These are phyloP conservation scores for Pelargonium nanum DNA, from an alignment of 345 rosid species.

Conservation along the genomic window DNA sequence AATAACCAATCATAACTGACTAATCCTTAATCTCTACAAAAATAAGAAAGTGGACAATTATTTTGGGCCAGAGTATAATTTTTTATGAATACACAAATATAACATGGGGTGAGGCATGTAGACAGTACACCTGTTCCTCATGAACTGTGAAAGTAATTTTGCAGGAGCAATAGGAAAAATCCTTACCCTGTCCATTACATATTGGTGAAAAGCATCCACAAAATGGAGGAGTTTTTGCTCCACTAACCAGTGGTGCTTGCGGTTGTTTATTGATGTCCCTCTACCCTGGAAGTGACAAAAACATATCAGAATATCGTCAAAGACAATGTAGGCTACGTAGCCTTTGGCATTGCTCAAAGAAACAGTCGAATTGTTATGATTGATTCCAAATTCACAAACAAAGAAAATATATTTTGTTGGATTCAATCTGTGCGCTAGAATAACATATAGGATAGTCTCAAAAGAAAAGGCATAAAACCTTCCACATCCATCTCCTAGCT, in stretches of 20 bases:
- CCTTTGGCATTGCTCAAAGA: background rate
- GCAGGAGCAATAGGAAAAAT: conserved; percentile 5
- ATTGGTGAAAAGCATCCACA: conserved; percentile 98
- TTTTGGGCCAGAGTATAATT: too few relatives aligned
- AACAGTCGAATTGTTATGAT: background rate
- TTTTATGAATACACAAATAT: too few relatives aligned
- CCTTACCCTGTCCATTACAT: conserved; percentile 97
- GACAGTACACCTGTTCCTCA: too few relatives aligned
- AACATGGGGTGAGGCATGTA: too few relatives aligned
- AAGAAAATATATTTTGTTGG: background rate
- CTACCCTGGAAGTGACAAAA: conserved; percentile 43
- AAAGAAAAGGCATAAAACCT: conserved; percentile 35
- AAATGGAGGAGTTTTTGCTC: conserved; percentile 98
- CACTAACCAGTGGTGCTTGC: conserved; percentile 80
- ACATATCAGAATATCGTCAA: conserved; percentile 9
- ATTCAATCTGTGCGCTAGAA: background rate
- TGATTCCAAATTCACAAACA: background rate
- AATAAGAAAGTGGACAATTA: too few relatives aligned
- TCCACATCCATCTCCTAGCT: conserved; percentile 99
- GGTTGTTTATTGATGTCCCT: conserved; percentile 42
- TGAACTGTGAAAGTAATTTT: background rate
- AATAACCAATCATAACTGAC: too few relatives aligned
- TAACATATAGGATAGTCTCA: background rate
- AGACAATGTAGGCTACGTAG: background rate
- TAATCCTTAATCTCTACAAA: too few relatives aligned